Base-by-base conservation (phyloP, 2,329 filamentous ascomycete species). In the Dactylellina drechsleri region DNA sequence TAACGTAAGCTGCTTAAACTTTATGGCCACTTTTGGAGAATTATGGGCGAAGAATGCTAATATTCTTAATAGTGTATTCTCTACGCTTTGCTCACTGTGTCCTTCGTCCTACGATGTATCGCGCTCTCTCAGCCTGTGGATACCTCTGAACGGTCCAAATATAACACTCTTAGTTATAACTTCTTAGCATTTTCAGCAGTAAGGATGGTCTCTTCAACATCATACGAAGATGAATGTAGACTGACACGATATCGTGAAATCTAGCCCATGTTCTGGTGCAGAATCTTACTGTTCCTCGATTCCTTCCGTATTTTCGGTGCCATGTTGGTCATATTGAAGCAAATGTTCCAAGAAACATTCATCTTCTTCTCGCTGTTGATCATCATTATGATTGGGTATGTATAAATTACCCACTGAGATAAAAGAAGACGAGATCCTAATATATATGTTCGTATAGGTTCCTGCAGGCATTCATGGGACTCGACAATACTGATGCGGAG, bases 281-380 rank as follows among this genome's bases (percentile, higher is more conserved):
- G 95, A 3, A 86, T 99, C 72, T 84, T 99, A 76, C 87, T 99
- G 5, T 99, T 97, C 81, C 87, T 99, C 16, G 95, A 99, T 82
- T 92, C 91, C 40, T 78, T 96, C 85, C 89, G 92, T 66, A 99
- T 99, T 85, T 99, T 99, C 80, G 95, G 95, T 23, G 93, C 94
- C 58, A 99, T 99, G 95, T 87, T 99, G 0, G 94, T 99, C 1
- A 93, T 99, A 1, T 85, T 99, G 52, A 96, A 98, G 82, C 77
- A 79, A 45, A 80, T 87, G 85, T 86, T 87, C 84, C 82, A 84
- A 68, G 85, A 87, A 52, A 79, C 78, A 66, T 77, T 80, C 23
- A 79, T 80, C 62, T 99, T 99, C 85, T 99, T 99, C 80, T 92
- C 93, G 0, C 85, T 99, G 16, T 86, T 99, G 8, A 84, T 91